These are phyloP conservation scores for Botrytis deweyae DNA, from an alignment of 2,329 filamentous ascomycete species.

Conservation along the genomic window DNA sequence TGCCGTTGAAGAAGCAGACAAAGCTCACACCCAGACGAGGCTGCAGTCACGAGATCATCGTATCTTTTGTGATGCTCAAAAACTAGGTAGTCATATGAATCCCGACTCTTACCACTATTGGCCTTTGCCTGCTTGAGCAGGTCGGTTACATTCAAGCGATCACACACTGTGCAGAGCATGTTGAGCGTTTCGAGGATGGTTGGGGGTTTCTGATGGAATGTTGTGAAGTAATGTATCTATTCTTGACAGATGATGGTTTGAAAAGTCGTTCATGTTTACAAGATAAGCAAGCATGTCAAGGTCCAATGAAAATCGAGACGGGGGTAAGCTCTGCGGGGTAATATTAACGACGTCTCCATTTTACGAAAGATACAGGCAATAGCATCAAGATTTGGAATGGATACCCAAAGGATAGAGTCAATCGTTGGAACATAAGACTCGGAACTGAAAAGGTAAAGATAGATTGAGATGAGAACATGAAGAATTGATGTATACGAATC, in stretches of 20 bases:
- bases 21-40: background rate
- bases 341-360: background rate
- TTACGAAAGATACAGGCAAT: background rate
- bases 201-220: background rate
- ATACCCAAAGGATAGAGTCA: background rate
- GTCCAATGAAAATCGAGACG: background rate
- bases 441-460: too few species aligned
- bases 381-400: accelerated
- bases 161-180: background rate
- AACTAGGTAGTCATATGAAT: too few species aligned
- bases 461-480: background rate
- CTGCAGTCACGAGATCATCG: background rate
- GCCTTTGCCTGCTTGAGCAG: background rate
- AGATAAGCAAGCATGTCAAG: background rate
- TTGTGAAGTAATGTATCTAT: background rate
- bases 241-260: background rate
- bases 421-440: background rate
- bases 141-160: background rate
- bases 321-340: background rate
- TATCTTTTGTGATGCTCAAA: background rate
- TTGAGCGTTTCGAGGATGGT: background rate
- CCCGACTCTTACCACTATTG: too few species aligned
- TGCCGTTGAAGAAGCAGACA: background rate
- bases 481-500: too few species aligned
- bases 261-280: background rate